Percentiles rank a stretch among this genome's conserved stretches.
phyloP scores from a whole-genome alignment of 2,329 filamentous ascomycete species.

The Plectosphaerella plurivora region DNA sequence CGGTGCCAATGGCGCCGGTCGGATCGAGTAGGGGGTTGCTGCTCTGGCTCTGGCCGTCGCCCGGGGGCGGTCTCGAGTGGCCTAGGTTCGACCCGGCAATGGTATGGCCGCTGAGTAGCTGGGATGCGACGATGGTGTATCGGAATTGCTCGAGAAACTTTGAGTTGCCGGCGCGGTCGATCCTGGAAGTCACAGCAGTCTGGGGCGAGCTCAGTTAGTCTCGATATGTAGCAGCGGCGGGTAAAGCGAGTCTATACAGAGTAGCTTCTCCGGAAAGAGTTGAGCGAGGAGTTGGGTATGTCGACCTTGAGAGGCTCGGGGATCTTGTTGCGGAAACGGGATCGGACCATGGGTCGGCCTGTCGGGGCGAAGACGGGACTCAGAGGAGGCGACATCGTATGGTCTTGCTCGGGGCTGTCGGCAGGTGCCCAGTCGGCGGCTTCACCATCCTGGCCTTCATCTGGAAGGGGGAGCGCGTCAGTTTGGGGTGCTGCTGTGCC shows the following conservation, averaged over 20 bases:
- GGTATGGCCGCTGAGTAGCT: slow-evolving; percentile 71
- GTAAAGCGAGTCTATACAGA: slow-evolving; percentile 37
- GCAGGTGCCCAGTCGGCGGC: slow-evolving; percentile 38
- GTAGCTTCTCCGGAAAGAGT: slow-evolving; percentile 43
- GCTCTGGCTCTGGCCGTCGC: slow-evolving; percentile 16
- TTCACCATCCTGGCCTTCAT: slow-evolving; percentile 46
- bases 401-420: slow-evolving; percentile 20
- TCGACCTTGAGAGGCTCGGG: slow-evolving; percentile 39
- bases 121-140: slow-evolving; percentile 88
- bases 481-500: slow-evolving; percentile 2
- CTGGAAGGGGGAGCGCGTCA: slow-evolving; percentile 21
- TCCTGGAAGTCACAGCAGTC: slow-evolving; percentile 66
- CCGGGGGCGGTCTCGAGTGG: slow-evolving; percentile 10
- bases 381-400: slow-evolving; percentile 40
- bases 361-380: slow-evolving; percentile 53
- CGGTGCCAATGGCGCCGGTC: slow-evolving; percentile 45
- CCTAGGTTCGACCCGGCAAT: slow-evolving; percentile 37
- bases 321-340: slow-evolving; percentile 46
- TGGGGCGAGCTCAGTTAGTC: slow-evolving; percentile 26
- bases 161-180: slow-evolving; percentile 74
- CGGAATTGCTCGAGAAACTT: slow-evolving; percentile 90
- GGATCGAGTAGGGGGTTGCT: slow-evolving; percentile 30
- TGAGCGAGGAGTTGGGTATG: slow-evolving; percentile 33
- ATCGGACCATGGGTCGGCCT: slow-evolving; percentile 49
- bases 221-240: not conserved